phyloP scores from a whole-genome alignment of 345 rosid species.

The Corchorus olitorius region DNA sequence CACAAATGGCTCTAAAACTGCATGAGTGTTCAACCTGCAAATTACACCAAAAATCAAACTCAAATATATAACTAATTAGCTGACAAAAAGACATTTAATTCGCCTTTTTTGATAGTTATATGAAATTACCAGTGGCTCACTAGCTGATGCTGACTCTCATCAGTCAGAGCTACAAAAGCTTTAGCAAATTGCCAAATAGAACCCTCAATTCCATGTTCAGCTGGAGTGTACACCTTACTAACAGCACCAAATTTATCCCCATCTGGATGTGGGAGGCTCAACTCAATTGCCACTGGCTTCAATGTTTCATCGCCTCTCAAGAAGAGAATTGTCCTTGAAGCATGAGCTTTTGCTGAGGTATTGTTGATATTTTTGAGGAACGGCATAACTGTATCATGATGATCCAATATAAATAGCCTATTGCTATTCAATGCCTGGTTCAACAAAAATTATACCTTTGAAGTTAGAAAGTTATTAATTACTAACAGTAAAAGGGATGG shows the following conservation, averaged over 20 bases:
- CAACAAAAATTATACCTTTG: neutral
- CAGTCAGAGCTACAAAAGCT: slow-evolving; percentile 77
- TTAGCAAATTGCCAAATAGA: slow-evolving; percentile 80
- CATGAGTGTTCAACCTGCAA: slow-evolving; percentile 68
- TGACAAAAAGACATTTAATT: neutral
- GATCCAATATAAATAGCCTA: slow-evolving; percentile 74
- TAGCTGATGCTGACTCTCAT: slow-evolving; percentile 77
- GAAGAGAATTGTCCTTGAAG: slow-evolving; percentile 74
- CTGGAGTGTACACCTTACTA: slow-evolving; percentile 65
- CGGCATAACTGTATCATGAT: slow-evolving; percentile 76
- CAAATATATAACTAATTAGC: neutral
- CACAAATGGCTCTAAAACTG: slow-evolving; percentile 66
- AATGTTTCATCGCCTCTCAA: slow-evolving; percentile 71
- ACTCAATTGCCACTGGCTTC: slow-evolving; percentile 77
- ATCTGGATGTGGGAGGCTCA: slow-evolving; percentile 63
- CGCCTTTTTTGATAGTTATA: neutral
- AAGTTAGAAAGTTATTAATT: neutral
- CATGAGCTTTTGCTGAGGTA: slow-evolving; percentile 58
- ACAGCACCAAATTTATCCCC: slow-evolving; percentile 60
- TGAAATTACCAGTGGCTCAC: slow-evolving; percentile 78
- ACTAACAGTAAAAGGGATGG: neutral
- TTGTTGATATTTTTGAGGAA: slow-evolving; percentile 60
- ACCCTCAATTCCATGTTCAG: slow-evolving; percentile 54
- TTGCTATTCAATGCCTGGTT: slow-evolving; percentile 58
- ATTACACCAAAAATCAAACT: neutral